Base-by-base conservation (phyloP, 2,329 filamentous ascomycete genomes). In the Fusarium beomiforme region DNA sequence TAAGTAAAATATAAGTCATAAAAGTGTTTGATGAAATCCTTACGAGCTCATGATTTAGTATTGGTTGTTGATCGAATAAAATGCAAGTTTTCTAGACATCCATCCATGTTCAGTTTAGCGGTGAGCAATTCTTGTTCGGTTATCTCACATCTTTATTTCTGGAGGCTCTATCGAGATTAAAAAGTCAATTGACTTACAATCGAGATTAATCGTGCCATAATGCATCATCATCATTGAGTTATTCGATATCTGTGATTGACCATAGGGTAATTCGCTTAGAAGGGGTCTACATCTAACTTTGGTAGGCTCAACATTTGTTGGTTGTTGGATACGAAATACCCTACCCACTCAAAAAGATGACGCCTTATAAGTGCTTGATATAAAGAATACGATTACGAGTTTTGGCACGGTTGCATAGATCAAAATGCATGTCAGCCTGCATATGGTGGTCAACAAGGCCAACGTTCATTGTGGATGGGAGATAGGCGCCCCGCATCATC, bases 301-400 rank as follows among this genome's bases (percentile, higher is more conserved):
- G 37, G 17, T 5, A 21, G 14, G 11, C n/a, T 5, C 10, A 44
- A 33, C 4, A 3, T 34, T 9, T n/a, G 21, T 21, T 46, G 21
- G 21, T 13, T 11, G 3, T 14, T 23, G 14, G 17, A n/a, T 34
- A 34, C 3, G 13, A 26, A 33, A 58, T 23, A 21, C 16, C 33
- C 24, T 12, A n/a, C 19, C n/a, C n/a, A n/a, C n/a, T n/a, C 14
- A 37, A 19, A 8, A 21, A 26, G 24, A 19, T 19, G 12, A 23
- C 13, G n/a, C 23, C 44, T n/a, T n/a, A n/a, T 7, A n/a, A 41
- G n/a, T 21, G 37, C 37, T 46, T 50, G 36, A 47, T 54, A n/a
- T 49, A 7, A 24, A 53, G 29, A 69, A 69, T 56, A 70, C 55
- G 64, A 67, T 63, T 67, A 67, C 57, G 64, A 67, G 49, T 14